Base-by-base conservation (phyloP, 2,329 filamentous ascomycete genomes). In the Colletotrichum tanaceti region DNA sequence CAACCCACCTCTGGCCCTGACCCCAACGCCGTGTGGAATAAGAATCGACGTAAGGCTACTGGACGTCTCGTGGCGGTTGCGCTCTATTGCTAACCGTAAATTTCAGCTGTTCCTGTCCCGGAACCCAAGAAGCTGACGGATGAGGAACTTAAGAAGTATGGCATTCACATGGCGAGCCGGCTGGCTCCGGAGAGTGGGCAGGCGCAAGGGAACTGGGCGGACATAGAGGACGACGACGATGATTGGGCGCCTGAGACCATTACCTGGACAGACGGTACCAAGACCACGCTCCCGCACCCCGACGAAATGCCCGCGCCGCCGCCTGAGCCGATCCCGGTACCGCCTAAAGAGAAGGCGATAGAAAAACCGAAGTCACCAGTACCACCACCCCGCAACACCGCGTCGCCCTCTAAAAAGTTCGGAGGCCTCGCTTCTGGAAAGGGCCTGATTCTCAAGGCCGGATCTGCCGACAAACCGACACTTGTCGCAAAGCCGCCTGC, bases 151-250 rank as follows among this genome's bases (percentile, higher is more conserved):
- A 91, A 93, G 77, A 92, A 93, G 77, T 94, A 93, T 78, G 93
- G 93, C 39, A 96, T 96, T 74, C 93, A 96, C 77, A 87, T 97
- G 80, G 92, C 93, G 65, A 93, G 87, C 73, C 90, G 93, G 73
- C 82, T 96, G 65, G 90, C 93, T 72, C 87, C 91, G 58, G 92
- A 95, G 72, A 92, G 94, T 76, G 79, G 84, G 61, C 88, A 88
- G 66, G 92, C 92, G 68, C 91, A 94, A 74, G 89, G 90, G 39
- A 95, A 94, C 77, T 97, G 93, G 93, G 93, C 93, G 28, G 93
- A 97, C 75, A 94, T 95, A 69, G 93, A 96, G 70, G 93, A 96
- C 66, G 93, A 96, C 72, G 92, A 94, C 74, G 93, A 96, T 44
- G 92, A 95, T 75, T 95, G 93, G 91, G 91, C 90, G 16, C 93